These are phyloP conservation scores for Lyophyllum semitale DNA, from an alignment of 768 basidiomycete genomes.

Conservation along the genomic window DNA sequence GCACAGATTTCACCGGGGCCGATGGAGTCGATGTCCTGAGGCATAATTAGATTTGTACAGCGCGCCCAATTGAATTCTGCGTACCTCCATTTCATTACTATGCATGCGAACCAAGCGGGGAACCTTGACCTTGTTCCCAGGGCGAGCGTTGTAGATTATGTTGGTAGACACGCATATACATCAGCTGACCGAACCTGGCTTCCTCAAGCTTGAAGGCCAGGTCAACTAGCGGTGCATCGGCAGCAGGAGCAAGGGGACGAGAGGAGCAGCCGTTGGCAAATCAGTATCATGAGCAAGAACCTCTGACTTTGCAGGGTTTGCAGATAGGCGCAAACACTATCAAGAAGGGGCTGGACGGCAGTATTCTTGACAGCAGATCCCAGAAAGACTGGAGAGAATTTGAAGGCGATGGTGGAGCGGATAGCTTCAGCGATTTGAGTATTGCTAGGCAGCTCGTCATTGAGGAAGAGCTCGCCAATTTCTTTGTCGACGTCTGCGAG, in stretches of 20 bases:
- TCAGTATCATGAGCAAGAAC: slow-evolving; percentile 83
- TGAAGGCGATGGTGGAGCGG: slow-evolving; percentile 82
- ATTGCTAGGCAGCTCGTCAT: slow-evolving; percentile 75
- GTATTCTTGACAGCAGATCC: slow-evolving; percentile 99
- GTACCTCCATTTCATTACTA: slow-evolving; percentile 97
- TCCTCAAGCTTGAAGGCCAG: slow-evolving; percentile 99
- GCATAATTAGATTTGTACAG: not conserved
- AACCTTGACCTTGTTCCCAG: slow-evolving; percentile 97
- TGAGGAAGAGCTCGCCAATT: slow-evolving; percentile 89
- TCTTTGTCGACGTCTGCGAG: slow-evolving; percentile 96
- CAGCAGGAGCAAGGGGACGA: slow-evolving; percentile 81
- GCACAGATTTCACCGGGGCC: slow-evolving; percentile 99
- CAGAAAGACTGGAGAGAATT: slow-evolving; percentile 95
- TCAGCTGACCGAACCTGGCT: slow-evolving; percentile 94
- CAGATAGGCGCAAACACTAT: slow-evolving; percentile 94
- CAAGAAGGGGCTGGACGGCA: slow-evolving; percentile 89
- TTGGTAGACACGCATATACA: slow-evolving; percentile 96
- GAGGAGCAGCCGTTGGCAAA: slow-evolving; percentile 63
- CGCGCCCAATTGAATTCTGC: slow-evolving; percentile 16
- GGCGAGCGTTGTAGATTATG: slow-evolving; percentile 88
- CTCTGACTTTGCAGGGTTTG: slow-evolving; percentile 79
- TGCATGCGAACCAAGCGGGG: slow-evolving; percentile 97
- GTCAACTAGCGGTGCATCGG: slow-evolving; percentile 85
- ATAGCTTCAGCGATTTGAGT: slow-evolving; percentile 81
- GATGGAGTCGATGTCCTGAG: slow-evolving; percentile 86